These are phyloP conservation scores for Phytophthora lateralis DNA, from an alignment of 352 stramenopile species.

Conservation along the genomic window DNA sequence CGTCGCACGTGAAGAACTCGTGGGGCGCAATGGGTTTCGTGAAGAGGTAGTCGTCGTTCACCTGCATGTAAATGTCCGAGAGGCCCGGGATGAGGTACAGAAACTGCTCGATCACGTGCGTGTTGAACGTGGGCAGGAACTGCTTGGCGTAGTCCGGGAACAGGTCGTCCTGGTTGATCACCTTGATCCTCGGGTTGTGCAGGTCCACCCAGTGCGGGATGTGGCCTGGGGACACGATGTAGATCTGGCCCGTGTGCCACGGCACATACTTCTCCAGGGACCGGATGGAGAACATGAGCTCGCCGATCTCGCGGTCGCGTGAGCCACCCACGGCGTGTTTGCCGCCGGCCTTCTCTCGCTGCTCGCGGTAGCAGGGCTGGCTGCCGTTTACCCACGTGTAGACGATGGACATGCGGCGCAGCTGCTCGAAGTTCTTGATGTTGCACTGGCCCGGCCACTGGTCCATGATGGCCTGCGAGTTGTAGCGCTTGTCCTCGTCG, in stretches of 20 bases:
- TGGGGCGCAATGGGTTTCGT: conserved; percentile 79
- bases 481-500: conserved; percentile 57
- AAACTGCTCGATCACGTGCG: conserved; percentile 90
- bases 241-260: conserved; percentile 87
- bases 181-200: conserved; percentile 81
- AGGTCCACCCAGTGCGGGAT: conserved; percentile 86
- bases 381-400: conserved; percentile 92
- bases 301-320: conserved; percentile 86
- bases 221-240: conserved; percentile 83
- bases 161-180: conserved; percentile 89
- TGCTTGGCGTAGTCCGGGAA: conserved; percentile 83
- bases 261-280: conserved; percentile 84
- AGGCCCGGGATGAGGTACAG: conserved; percentile 84
- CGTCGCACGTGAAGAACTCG: conserved; percentile 89
- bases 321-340: conserved; percentile 79
- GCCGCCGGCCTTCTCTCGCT: conserved; percentile 65
- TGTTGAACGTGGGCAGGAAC: conserved; percentile 88
- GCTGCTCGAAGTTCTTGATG: conserved; percentile 87
- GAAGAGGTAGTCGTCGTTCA: conserved; percentile 92
- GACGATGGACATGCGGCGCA: conserved; percentile 88
- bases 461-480: conserved; percentile 53
- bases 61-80: conserved; percentile 89
- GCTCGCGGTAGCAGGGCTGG: conserved; percentile 83
- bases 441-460: conserved; percentile 78
- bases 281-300: conserved; percentile 88